Evolutionary conservation across 2,329 filamentous ascomycete species (phyloP).

Genomic region (Byssochlamys sp.): DNA sequence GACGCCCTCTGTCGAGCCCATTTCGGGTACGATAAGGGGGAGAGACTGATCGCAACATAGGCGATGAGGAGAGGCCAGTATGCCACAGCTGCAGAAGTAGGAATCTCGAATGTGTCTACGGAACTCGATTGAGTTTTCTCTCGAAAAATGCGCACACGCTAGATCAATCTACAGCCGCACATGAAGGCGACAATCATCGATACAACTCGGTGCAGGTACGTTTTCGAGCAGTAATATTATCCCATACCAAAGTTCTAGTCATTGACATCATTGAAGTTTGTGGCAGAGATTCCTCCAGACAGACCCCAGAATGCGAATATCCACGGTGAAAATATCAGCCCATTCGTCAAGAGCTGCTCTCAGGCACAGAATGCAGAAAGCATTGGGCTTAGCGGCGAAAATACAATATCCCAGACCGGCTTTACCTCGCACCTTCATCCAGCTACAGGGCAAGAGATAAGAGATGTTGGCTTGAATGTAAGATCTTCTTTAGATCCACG

Average conservation of each 20-base stretch:
- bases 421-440: neutral
- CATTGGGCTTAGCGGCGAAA: neutral
- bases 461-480: neutral
- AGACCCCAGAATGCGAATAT: neutral
- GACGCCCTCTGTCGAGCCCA: no score
- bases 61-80: slow-evolving; percentile 43
- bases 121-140: slow-evolving; percentile 39
- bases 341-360: neutral
- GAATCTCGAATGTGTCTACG: slow-evolving; percentile 42
- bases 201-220: neutral
- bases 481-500: neutral
- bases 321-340: neutral
- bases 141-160: slow-evolving; percentile 41
- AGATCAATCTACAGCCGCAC: slow-evolving; percentile 7
- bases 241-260: neutral
- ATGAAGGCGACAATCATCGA: neutral
- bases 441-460: neutral
- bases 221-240: neutral
- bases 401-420: neutral
- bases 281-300: neutral
- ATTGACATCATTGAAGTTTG: neutral
- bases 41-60: slow-evolving; percentile 16
- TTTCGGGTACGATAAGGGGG: no score
- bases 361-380: neutral
- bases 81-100: slow-evolving; percentile 42